Base-by-base conservation (phyloP, 1,284 basidiomycete species). In the Cystobasidiaceae sp. region DNA sequence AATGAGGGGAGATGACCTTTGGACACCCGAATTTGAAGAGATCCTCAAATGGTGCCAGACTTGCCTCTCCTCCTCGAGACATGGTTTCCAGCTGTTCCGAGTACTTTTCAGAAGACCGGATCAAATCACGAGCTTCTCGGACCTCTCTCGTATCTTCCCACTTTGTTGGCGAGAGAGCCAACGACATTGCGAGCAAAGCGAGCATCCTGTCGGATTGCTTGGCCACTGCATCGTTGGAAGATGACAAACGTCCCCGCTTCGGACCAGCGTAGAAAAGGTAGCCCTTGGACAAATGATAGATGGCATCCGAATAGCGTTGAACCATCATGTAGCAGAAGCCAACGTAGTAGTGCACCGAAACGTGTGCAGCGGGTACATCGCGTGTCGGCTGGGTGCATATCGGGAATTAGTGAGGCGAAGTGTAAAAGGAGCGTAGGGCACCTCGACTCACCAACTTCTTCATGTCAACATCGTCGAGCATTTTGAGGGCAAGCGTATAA, bases 181-280 rank as follows among this genome's bases (percentile, higher is more conserved):
- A 89, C 79, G 91, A 93, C 70, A 97, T 86, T 7, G 93, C 90
- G 69, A 97, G 88, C 21, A 98, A 79, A 3, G 93, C 92, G 76
- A 97, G 96, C 93, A 97, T 98, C 56, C 94, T 82, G 77, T 98
- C 94, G 8, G 90, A 93, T 28, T 89, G 93, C 82, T 97, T 97
- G 81, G 88, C 93, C 79, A 98, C 96, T 13, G 61, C 61, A 48
- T 64, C 61, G 71, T 8, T 19, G 6, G 28, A 9, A 51, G 48
- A 37, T 30, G 28, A 48, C 23, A 37, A 39, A 17, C 23, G 50
- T 13, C 30, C 55, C 43, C 51, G 64, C 43, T 51, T 56, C 5
- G 54, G 34, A 23, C 61, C 61, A 13, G 61, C 51, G 52, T 37
- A 64, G 45, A 64, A 64, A 19, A 64, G 52, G 51, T 55, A 64